Evolutionary conservation across 2,329 filamentous ascomycete genomes (phyloP).

Genomic region (Colletotrichum endophyticum): DNA sequence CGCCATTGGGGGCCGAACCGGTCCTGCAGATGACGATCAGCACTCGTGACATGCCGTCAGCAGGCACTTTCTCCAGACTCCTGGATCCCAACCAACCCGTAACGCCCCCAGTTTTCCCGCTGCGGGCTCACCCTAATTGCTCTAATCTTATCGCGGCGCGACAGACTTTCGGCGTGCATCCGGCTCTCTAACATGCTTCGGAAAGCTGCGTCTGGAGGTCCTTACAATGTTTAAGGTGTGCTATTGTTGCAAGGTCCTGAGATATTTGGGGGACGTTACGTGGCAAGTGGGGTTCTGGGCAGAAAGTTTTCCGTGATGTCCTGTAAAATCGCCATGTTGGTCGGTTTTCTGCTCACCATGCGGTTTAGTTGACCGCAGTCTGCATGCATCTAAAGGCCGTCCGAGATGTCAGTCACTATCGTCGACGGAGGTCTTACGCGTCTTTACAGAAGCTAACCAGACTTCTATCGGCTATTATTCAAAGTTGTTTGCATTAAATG

Average conservation of each 20-base stretch:
- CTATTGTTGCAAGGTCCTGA: not conserved
- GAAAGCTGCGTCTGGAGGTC: not conserved
- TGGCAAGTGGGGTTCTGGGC: not conserved
- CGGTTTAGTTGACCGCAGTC: not conserved
- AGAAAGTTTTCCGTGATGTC: not conserved
- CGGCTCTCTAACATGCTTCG: not conserved
- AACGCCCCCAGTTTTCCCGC: not conserved
- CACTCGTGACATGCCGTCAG: not conserved
- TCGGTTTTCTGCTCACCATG: not conserved
- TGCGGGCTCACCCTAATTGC: not conserved
- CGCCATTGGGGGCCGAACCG: not conserved
- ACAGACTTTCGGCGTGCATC: not conserved
- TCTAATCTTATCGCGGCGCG: not conserved
- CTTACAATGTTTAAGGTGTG: not conserved
- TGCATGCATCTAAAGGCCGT: not conserved
- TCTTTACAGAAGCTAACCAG: not conserved
- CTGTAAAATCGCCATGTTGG: not conserved
- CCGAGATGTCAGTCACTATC: not conserved
- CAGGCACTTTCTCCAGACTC: not conserved
- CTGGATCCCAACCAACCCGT: not conserved
- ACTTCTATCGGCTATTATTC: not conserved
- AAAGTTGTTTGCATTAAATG: not conserved
- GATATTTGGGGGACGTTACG: not conserved
- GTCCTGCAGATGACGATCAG: slow-evolving; percentile 1
- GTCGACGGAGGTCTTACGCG: not conserved